Base-by-base conservation (phyloP, 768 basidiomycete species). In the Gloeophyllum trabeum region DNA sequence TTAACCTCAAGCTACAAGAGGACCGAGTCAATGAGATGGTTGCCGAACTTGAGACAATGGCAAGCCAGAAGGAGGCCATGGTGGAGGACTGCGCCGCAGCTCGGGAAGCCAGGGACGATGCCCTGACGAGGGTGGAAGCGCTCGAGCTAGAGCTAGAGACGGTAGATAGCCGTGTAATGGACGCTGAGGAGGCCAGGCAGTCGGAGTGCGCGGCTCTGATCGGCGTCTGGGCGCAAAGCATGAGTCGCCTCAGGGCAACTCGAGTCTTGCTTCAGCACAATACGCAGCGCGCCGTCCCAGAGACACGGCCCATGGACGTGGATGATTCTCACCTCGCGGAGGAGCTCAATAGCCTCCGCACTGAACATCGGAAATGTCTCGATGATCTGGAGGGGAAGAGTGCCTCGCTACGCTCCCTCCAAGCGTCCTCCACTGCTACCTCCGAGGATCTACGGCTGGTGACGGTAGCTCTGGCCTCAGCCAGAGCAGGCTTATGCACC, bases 61-160 rank as follows among this genome's bases (percentile, higher is more conserved):
- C 61, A 18, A 69, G 75, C 4, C 73, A 87, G 63, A 85, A 81
- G 56, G 75, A 76, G 43, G 78, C 82, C 2, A 85, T 90, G 81
- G 74, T 89, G 0, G 85, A 88, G 47, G 87, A 90, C 53, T 89
- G 87, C 51, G 79, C 79, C 3, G 76, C 80, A 42, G 84, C 83
- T 2, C 67, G 87, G 41, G 80, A 80, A 42, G 73, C 79, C 18
- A 68, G 87, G 25, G 81, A 90, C 55, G 68, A 69, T 20, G 81
- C 84, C 4, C 54, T 78, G 34, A 52, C 54, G 42, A 64, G 62
- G 45, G 56, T 71, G 21, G 87, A 88, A 43, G 59, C 57, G n/a
- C 55, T 79, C 45, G 85, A 88, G 50, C 70, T 76, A 32, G 73
- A 76, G 46, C 47, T 74, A 40, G 85, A 80, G 54, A 56, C 48